Evolutionary conservation across 225 moss, liverwort and hornwort species (phyloP), one percentile per base, ranked within the genome.

Genomic region (Polytrichum formosum): DNA sequence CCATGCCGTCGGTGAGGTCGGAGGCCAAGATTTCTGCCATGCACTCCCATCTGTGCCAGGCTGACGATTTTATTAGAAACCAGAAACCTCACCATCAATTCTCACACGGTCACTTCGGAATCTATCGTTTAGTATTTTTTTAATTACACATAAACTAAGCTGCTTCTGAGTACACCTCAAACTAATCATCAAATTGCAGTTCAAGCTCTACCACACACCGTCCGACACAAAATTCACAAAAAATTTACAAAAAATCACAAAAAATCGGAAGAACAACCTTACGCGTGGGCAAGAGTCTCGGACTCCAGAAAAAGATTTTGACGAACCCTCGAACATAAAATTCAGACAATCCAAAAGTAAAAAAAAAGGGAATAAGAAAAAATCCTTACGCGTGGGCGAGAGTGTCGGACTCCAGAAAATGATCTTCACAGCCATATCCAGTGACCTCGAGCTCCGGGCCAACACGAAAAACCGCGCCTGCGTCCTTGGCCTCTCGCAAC

Each of bases 371-470:
- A 23, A 10, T 4, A n/a, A 20, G 56, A n/a, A 21, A 61, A 54
- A 20, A 17, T 6, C 17, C 74, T 5, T 83, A 93, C 90, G 94
- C 91, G 78, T 98, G 97, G 55, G 73, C 76, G 76, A 81, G 70
- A 56, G 94, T 98, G 73, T 94, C 97, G 61, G 76, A 72, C 80
- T 96, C 96, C 64, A 91, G 78, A 71, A 94, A 98, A 67, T 98
- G 97, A 75, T 98, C 97, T 54, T 98, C 97, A 31, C 94, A 94
- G 72, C 97, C 97, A 67, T 94, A 94, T 64, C 97, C 97, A 26
- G 86, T 77, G 33, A 98, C 84, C 87, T 98, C 97, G 58, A 98
- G 84, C 85, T 98, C 94, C 2, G 97, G 97, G 0, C 97, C 97
- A 9, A 94, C 92, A 27, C 94, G 86, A 9, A 88, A 87, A 19